phyloP scores from a whole-genome alignment of 2,329 filamentous ascomycete species.

The Pezicula radicicola region DNA sequence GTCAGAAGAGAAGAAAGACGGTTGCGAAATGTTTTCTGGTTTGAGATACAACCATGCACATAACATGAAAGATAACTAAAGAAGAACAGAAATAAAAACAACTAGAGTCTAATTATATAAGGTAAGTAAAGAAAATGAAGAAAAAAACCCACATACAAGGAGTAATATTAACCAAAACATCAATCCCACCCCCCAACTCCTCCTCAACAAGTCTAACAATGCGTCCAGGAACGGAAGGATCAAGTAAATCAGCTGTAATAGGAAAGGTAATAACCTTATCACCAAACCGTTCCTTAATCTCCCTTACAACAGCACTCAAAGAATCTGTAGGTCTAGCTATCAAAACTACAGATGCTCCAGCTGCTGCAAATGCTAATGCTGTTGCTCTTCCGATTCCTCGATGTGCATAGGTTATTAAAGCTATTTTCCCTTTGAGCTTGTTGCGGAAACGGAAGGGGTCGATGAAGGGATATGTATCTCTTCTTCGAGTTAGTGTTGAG shows the following conservation, averaged over 20 bases:
- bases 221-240: background rate
- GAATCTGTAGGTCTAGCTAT: conserved; percentile 6
- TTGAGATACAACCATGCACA: too few relatives aligned
- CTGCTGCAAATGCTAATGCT: conserved; percentile 28
- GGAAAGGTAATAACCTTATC: background rate
- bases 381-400: conserved; percentile 30
- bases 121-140: too few relatives aligned
- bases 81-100: too few relatives aligned
- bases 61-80: too few relatives aligned
- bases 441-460: conserved; percentile 12
- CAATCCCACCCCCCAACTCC: background rate
- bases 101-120: too few relatives aligned
- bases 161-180: conserved; percentile 1
- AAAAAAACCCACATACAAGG: background rate
- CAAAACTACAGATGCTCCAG: conserved; percentile 21
- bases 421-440: conserved; percentile 19
- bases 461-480: conserved; percentile 23
- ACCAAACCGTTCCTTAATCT: background rate
- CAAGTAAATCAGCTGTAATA: background rate
- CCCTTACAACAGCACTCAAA: background rate
- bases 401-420: conserved; percentile 30
- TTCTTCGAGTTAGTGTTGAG: background rate
- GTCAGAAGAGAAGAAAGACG: too few relatives aligned
- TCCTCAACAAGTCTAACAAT: background rate
- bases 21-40: too few relatives aligned